Percentiles rank a stretch among this genome's conserved stretches.
Conservation (phyloP, 768 basidiomycete species). For the Russula griseocarnosa region DNA sequence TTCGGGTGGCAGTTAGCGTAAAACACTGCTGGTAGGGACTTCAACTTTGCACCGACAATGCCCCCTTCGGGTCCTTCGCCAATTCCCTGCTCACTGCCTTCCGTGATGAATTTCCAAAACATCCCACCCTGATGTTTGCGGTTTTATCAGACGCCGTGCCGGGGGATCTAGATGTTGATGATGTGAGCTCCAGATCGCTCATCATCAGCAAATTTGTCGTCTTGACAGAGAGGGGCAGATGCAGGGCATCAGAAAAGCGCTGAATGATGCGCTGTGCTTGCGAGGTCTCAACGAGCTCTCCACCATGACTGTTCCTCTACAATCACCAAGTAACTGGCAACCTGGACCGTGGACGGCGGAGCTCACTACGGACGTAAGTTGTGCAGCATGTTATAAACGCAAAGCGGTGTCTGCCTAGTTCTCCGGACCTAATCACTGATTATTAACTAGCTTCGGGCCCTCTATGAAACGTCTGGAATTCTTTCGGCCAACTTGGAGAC, state of each 20-base stretch:
- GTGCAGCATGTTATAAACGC: neutral
- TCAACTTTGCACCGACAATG: slow-evolving; percentile 60
- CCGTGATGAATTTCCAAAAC: slow-evolving; percentile 64
- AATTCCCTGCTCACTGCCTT: slow-evolving; percentile 54
- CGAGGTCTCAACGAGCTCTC: slow-evolving; percentile 33
- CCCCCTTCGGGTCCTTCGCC: slow-evolving; percentile 63
- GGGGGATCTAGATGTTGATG: slow-evolving; percentile 20
- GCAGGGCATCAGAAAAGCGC: slow-evolving; percentile 39
- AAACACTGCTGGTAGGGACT: slow-evolving; percentile 49
- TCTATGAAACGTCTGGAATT: slow-evolving; percentile 37
- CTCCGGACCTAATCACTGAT: neutral
- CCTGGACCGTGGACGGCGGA: slow-evolving; percentile 32
- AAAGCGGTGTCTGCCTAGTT: neutral
- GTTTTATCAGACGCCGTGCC: slow-evolving; percentile 49
- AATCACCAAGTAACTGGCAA: slow-evolving; percentile 33
- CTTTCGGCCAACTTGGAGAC: slow-evolving; percentile 39
- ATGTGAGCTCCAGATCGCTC: slow-evolving; percentile 5
- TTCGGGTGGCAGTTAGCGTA: neutral
- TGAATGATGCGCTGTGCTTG: slow-evolving; percentile 60
- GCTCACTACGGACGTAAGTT: slow-evolving; percentile 32
- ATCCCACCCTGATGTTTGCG: slow-evolving; percentile 54
- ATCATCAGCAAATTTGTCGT: slow-evolving; percentile 10
- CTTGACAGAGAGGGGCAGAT: slow-evolving; percentile 34
- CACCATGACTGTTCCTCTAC: slow-evolving; percentile 34
- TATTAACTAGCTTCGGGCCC: slow-evolving; percentile 27